Percentiles rank a stretch among this genome's conserved stretches.
These are phyloP conservation scores for Rhizopogon rudus DNA, from an alignment of 768 basidiomycete species.

Conservation along the genomic window DNA sequence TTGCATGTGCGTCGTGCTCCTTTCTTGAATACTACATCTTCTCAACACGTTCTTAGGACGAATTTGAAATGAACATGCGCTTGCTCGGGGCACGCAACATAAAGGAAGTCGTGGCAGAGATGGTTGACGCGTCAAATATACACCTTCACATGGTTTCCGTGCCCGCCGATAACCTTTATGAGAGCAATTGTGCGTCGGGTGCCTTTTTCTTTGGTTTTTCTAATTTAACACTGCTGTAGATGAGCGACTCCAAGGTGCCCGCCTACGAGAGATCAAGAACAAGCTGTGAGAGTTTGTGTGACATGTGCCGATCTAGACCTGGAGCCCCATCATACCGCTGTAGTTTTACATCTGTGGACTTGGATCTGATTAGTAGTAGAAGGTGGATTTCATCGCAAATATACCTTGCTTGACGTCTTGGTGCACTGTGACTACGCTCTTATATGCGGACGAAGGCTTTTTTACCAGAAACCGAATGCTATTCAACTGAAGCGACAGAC, in stretches of 20 bases:
- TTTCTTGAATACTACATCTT: not conserved
- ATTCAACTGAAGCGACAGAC: no score
- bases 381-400: not conserved
- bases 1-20: slow-evolving; percentile 44
- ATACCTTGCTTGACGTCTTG: not conserved
- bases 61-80: slow-evolving; percentile 95
- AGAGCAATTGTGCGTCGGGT: slow-evolving; percentile 26
- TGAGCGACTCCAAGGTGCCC: slow-evolving; percentile 24
- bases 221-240: slow-evolving; percentile 12
- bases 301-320: not conserved
- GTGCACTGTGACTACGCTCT: not conserved
- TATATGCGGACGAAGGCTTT: not conserved
- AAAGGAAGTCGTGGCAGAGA: slow-evolving; percentile 68
- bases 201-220: not conserved
- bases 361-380: not conserved
- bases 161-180: slow-evolving; percentile 25
- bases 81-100: slow-evolving; percentile 77
- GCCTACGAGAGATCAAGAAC: slow-evolving; percentile 14
- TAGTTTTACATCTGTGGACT: not conserved
- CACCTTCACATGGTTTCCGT: slow-evolving; percentile 23
- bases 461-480: no score
- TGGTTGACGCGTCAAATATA: slow-evolving; percentile 64
- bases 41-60: slow-evolving; percentile 49
- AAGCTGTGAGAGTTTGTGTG: slow-evolving; percentile 8
- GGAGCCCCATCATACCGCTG: not conserved